Percentiles rank a stretch among this genome's conserved stretches.
phyloP scores from a whole-genome alignment of 306 rosid genomes.

The Medicago truncatula region MtrunA17r5.0-ANR NC_053045.1:15201001-15201500 shows the following conservation, averaged over 20 bases:
- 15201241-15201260: background rate
- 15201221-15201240: background rate
- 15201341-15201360: background rate
- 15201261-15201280: no score
- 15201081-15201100: constrained; percentile 1
- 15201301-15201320: background rate
- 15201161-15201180: background rate
- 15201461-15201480: constrained; percentile 14
- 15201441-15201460: constrained; percentile 24
- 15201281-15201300: background rate
- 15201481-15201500: constrained; percentile 70
- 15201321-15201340: background rate
- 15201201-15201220: background rate
- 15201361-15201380: constrained; percentile 17
- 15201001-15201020: background rate
- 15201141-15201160: background rate
- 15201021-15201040: background rate
- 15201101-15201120: constrained; percentile 17
- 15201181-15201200: background rate
- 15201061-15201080: background rate
- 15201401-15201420: background rate
- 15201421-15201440: background rate
- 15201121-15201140: background rate
- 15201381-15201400: constrained; percentile 10
- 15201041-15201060: constrained; percentile 1